Evolutionary conservation across 345 rosid species (phyloP), one percentile per base, ranked within the genome.

Genomic region (Euphorbia peplus): DNA sequence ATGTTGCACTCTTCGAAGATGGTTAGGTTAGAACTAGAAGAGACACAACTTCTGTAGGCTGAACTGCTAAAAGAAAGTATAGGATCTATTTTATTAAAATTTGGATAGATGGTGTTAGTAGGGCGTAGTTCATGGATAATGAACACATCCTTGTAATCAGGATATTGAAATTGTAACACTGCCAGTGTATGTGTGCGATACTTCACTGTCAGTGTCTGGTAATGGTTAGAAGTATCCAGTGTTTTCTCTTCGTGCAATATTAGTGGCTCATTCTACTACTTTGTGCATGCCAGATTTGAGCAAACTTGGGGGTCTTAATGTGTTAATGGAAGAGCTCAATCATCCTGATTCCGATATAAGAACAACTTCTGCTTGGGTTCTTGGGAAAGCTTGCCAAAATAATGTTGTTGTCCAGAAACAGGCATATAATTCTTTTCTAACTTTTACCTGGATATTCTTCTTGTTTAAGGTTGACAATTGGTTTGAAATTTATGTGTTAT

Each of bases 311-410:
- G 97, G 98, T 21, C 87, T 87, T 69, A 59, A 60, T 16, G 83
- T 81, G 48, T 73, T 91, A 29, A 67, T 85, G 57, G 73, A 66
- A 70, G 82, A 90, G 76, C 93, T 91, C 56, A 66, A 74, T 79
- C 96, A 91, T 73, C 79, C 82, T 60, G 92, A 91, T 58, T 18
- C 88, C 15, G 92, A 85, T 16, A 76, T 83, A 52, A 83, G 97
- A 83, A 91, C 75, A 75, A 59, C 84, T 71, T 88, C 99, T 69
- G 98, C 99, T 39, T 95, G 99, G 99, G 85, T 95, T 71, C 77
- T 95, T 10, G 99, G 99, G 60, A 90, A 80, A 78, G 95, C 97
- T 14, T 74, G 97, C 80, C 98, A 95, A 79, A 95, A 95, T 78
- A 86, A 91, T 80, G 90, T 90, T 12, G 71, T 80, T 77, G 82